Conservation (phyloP, 2,329 filamentous ascomycete genomes). For the Nectriaceae sp. region DNA sequence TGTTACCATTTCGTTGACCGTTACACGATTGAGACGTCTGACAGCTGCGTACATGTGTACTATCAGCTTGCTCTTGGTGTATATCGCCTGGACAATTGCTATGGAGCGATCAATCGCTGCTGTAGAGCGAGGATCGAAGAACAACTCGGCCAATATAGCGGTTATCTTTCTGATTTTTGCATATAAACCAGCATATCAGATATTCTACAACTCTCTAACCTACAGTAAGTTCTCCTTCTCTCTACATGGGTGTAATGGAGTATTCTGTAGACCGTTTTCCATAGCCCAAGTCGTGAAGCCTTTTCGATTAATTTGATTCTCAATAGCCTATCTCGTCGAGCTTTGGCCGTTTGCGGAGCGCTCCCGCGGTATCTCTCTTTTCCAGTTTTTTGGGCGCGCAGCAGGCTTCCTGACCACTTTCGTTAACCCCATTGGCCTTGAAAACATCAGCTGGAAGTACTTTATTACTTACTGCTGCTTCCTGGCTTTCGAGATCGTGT, state of each 20-base stretch:
- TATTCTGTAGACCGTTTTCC: not conserved
- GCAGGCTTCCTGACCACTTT: conserved; percentile 23
- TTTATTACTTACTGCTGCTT: conserved; percentile 25
- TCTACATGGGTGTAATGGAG: too few relatives aligned
- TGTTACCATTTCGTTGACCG: conserved; percentile 43
- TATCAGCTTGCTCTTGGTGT: conserved; percentile 49
- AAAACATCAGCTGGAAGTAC: conserved; percentile 19
- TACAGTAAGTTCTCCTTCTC: conserved; percentile 57
- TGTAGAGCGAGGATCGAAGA: conserved; percentile 24
- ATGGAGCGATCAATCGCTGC: conserved; percentile 40
- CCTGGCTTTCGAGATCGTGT: conserved; percentile 27
- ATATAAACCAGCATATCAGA: conserved; percentile 1
- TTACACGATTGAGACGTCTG: conserved; percentile 45
- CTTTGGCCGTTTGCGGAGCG: conserved; percentile 58
- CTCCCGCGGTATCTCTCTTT: conserved; percentile 52
- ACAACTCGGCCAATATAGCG: conserved; percentile 37
- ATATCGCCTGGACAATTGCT: conserved; percentile 55
- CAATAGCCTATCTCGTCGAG: conserved; percentile 52
- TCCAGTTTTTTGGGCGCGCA: conserved; percentile 45
- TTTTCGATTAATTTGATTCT: not conserved
- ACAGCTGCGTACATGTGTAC: conserved; percentile 35
- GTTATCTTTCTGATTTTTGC: conserved; percentile 52
- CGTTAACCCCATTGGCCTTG: conserved; percentile 25
- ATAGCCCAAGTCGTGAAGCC: not conserved
- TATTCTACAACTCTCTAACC: conserved; percentile 60